Base-by-base conservation (phyloP, 2,329 filamentous ascomycete species). In the Neopestalotiopsis sp. region DNA sequence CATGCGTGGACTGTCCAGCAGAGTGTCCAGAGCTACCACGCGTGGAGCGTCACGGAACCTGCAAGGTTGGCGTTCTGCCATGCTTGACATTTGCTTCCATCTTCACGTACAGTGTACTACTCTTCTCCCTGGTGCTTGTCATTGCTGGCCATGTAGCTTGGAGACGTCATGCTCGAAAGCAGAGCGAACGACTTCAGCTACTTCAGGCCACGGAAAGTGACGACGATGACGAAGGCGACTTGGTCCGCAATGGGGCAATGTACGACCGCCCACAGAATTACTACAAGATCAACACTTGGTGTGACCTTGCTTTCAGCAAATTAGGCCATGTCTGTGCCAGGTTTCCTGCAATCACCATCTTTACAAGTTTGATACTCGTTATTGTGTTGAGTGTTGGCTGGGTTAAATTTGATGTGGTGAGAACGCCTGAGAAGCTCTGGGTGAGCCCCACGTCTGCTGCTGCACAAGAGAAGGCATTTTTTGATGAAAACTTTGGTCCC, bases 81-180 rank as follows among this genome's bases (percentile, higher is more conserved):
- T 99, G 97, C 76, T 84, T 99, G 52, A 98, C 95, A 0, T 98
- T 99, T 78, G 91, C 92, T 0, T 94, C 97, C 59, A 93, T 99
- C 74, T 85, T 98, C 67, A 87, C 94, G 56, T 99, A 99, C 79
- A 89, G 91, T 4, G 81, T 94, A 57, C 88, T 96, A 68, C 80
- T 98, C 6, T 84, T 92, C 38, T 83, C 92, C 1, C 83, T 95
- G 14, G 83, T 91, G 12, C 83, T 89, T 2, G 90, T 88, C 7
- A 83, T 95, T 17, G 88, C 90, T 57, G 94, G 92, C 2, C 93
- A 95, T 76, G 86, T 94, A 56, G 91, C 91, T 2, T 97, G 92
- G 82, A 89, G 87, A 68, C 91, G 90, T 74, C 93, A 94, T 76
- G 87, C 90, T 17, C 87, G 89, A 78, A 90, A 90, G 71, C 93